Conservation (phyloP, 805 yeast genomes). For the Ascoidea asiatica region DNA sequence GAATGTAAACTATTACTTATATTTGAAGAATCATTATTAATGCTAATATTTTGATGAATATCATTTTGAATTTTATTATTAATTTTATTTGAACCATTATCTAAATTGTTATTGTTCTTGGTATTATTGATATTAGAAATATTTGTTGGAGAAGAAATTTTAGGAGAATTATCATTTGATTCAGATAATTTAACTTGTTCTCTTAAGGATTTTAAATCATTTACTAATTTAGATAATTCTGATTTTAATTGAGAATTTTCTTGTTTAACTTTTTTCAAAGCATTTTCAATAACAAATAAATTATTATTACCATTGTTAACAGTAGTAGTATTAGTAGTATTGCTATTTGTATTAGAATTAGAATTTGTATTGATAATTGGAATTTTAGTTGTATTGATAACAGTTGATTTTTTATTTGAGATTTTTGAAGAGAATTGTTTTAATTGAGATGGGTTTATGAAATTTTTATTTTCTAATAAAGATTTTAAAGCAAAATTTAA, state of each 20-base stretch:
- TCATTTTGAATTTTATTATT: neutral
- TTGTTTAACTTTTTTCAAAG: conserved; percentile 27
- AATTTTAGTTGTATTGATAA: neutral
- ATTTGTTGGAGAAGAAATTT: neutral
- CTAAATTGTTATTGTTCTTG: neutral
- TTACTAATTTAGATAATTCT: conserved; percentile 29
- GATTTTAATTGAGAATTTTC: conserved; percentile 30
- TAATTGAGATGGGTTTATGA: neutral
- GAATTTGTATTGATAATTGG: neutral
- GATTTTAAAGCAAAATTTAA: neutral
- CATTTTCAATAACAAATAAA: conserved; percentile 23
- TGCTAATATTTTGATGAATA: conserved; percentile 1
- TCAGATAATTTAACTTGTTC: conserved; percentile 4
- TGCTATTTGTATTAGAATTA: neutral
- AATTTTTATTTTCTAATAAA: neutral
- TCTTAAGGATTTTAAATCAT: conserved; percentile 26
- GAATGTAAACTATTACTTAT: neutral
- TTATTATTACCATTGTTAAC: conserved; percentile 15
- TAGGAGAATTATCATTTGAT: neutral
- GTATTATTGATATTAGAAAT: neutral
- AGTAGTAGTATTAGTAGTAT: neutral
- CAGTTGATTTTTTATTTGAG: neutral
- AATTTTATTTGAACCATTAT: neutral
- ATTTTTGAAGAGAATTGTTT: neutral
- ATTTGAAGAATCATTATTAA: no score